Evolutionary conservation across 345 rosid species (phyloP).

Genomic region (Gossypium anomalum): DNA sequence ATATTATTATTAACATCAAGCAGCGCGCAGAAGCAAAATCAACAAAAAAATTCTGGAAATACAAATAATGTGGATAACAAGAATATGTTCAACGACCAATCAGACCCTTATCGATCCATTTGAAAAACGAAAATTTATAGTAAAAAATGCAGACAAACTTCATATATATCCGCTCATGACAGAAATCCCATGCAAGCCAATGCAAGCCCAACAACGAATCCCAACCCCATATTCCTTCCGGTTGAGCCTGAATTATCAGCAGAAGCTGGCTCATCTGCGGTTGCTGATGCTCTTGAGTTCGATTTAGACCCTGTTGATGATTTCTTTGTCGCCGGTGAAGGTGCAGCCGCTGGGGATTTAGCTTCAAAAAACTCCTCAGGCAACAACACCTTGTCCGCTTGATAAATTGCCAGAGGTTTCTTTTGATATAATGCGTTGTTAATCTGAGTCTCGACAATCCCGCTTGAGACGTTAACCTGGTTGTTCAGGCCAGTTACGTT

Average conservation of each 20-base stretch:
- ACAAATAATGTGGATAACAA: background rate
- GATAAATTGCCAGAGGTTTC: conserved; percentile 70
- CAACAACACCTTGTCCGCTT: conserved; percentile 70
- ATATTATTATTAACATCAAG: background rate
- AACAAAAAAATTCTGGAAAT: background rate
- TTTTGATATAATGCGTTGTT: conserved; percentile 45
- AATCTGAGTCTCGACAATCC: conserved; percentile 55
- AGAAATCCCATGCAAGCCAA: conserved; percentile 45
- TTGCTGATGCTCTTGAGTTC: conserved; percentile 10
- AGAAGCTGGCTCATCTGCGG: conserved; percentile 34
- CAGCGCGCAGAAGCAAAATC: background rate
- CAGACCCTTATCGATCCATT: background rate
- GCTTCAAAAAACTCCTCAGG: conserved; percentile 55
- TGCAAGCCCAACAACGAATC: conserved; percentile 46
- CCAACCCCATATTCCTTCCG: conserved; percentile 32
- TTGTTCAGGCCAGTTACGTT: conserved; percentile 61
- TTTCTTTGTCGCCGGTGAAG: conserved; percentile 28
- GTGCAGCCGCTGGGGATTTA: conserved; percentile 33
- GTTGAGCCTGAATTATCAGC: conserved; percentile 26
- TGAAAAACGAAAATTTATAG: background rate
- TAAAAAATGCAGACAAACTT: background rate
- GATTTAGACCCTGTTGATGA: conserved; percentile 16
- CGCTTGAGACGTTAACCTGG: conserved; percentile 80
- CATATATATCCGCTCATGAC: conserved; percentile 20
- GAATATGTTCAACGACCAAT: conserved; percentile 2